These are phyloP conservation scores for Xanthoparmelia taractica DNA, from an alignment of 495 filamentous ascomycete genomes.

Conservation along the genomic window DNA sequence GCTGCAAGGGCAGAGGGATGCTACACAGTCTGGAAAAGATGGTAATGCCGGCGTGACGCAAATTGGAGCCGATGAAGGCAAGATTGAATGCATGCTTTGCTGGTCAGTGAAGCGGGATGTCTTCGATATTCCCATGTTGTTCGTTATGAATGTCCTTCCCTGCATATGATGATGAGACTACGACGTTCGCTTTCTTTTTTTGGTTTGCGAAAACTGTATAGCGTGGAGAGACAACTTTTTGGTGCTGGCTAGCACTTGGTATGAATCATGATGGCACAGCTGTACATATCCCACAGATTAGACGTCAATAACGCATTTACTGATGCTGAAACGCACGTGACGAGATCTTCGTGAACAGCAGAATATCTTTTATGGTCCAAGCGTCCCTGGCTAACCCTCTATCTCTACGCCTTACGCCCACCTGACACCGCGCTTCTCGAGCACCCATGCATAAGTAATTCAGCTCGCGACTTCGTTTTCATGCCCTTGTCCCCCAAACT, in stretches of 20 bases:
- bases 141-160: constrained; percentile 71
- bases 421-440: not conserved
- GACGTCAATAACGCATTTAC: not conserved
- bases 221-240: not conserved
- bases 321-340: not conserved
- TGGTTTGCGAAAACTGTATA: not conserved
- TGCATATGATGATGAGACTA: constrained; percentile 24
- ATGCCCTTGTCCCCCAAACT: constrained; percentile 21
- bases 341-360: not conserved
- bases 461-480: constrained; percentile 15
- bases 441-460: not conserved
- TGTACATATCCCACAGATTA: not conserved
- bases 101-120: constrained; percentile 96
- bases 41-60: constrained; percentile 60
- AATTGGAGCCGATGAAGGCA: constrained; percentile 71
- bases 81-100: constrained; percentile 87
- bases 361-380: not conserved
- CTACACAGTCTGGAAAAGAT: constrained; percentile 30
- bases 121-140: constrained; percentile 97
- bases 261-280: not conserved
- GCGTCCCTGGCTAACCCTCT: not conserved
- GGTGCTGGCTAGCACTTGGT: not conserved
- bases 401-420: not conserved
- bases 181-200: not conserved
- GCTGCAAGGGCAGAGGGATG: constrained; percentile 23